Evolutionary conservation across 495 filamentous ascomycete genomes (phyloP), one percentile per base, ranked within the genome.

Genomic region (Lasiosphaeria hispida): DNA sequence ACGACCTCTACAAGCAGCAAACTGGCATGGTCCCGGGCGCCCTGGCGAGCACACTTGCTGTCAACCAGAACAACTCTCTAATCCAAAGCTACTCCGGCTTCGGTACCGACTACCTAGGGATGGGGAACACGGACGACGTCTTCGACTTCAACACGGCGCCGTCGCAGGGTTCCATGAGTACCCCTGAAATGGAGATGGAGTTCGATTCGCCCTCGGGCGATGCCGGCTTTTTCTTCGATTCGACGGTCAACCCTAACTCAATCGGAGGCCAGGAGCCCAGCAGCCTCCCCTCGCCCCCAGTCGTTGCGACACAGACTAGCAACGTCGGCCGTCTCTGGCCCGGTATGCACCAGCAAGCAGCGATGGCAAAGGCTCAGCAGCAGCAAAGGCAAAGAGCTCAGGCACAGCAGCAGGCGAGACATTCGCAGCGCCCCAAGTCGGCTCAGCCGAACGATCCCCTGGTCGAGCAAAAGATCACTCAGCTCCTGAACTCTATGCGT

Each of bases 311-410:
- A 57, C 82, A 63, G 73, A 77, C 59, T 57, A 79, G 60, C 77
- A 86, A 71, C 61, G 80, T 87, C 53, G 86, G 85, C 51, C 86
- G 90, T 52, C 81, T 89, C 62, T 96, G 86, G 72, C 91, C 92
- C 48, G 93, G 93, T 40, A 91, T 93, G 83, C 92, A 97, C 75
- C 88, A 91, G 70, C 88, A 95, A 66, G 90, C 90, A 58, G 90
- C 88, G 40, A 75, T 88, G 68, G 90, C 87, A 63, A 89, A 89
- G 77, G 86, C 83, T 15, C 83, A 87, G 61, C 83, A 87, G 55
- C 85, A 91, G 60, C 80, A 87, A 41, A 83, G 83, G 48, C 84
- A 87, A 64, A 77, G 82, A 51, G 70, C 70, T 38, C 63, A 75
- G 72, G n/a, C n/a, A n/a, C 69, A 56, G 75, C 74, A 71, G 44